These are phyloP conservation scores for Comarum palustre DNA, from an alignment of 306 rosid species.

Conservation along the genomic window DNA sequence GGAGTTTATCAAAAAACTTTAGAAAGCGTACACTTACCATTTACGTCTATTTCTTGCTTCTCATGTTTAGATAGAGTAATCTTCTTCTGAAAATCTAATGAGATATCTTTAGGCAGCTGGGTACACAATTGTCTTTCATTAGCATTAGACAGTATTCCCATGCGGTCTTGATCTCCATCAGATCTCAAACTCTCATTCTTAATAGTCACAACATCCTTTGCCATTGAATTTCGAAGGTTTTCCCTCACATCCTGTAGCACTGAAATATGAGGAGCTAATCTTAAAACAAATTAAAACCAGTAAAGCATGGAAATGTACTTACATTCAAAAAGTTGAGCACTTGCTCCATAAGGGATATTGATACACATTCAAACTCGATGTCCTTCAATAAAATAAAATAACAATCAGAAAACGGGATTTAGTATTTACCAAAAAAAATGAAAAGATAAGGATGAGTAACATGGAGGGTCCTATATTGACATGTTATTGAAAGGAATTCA, in stretches of 20 bases:
- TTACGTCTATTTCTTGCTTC: conserved; percentile 35
- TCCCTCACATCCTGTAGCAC: conserved; percentile 69
- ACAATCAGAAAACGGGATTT: conserved; percentile 6
- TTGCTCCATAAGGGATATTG: conserved; percentile 82
- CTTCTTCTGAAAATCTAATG: conserved; percentile 91
- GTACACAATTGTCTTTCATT: conserved; percentile 32
- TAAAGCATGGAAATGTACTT: conserved; percentile 37
- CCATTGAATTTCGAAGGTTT: conserved; percentile 83
- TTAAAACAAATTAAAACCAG: conserved; percentile 14
- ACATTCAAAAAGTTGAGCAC: conserved; percentile 75
- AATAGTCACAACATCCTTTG: conserved; percentile 66
- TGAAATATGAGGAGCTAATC: conserved; percentile 15
- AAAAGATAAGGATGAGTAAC: background rate
- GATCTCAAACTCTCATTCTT: conserved; percentile 73
- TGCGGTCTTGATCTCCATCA: conserved; percentile 36
- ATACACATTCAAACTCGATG: conserved; percentile 83
- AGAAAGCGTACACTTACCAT: conserved; percentile 48
- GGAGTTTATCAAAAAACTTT: background rate
- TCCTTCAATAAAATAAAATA: conserved; percentile 45
- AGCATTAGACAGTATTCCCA: conserved; percentile 28
- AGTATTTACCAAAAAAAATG: background rate
- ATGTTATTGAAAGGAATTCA: background rate
- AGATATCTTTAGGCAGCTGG: conserved; percentile 35
- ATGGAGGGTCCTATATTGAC: background rate
- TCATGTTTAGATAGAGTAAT: conserved; percentile 65